Base-by-base conservation (phyloP, 2,329 filamentous ascomycete species). In the Fusarium stilboides region DNA sequence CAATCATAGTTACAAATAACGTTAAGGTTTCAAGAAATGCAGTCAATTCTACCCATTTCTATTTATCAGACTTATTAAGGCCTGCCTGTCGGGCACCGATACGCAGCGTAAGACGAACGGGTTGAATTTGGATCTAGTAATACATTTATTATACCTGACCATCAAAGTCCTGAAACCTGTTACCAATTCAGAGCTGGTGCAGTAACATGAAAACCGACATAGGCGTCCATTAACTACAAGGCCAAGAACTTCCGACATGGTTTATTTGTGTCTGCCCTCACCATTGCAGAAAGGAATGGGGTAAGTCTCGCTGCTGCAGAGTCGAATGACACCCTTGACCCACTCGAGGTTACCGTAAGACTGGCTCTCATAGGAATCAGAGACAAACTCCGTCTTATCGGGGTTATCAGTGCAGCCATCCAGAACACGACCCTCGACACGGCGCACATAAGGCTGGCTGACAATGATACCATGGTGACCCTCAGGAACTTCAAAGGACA, bases 301-400 rank as follows among this genome's bases (percentile, higher is more conserved):
- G 26, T 73, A 73, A 2, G 57, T 59, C 40, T 71, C 45, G 39
- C 62, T 73, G 44, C 57, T 70, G 52, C 70, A 73, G 5, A 73
- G 70, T 2, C 65, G 65, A 39, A 73, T 72, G 3, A 73, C 39
- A 3, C 70, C 70, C 68, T 73, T 73, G 2, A 73, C 70, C 70
- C 70, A 73, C 43, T 70, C 34, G 9, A 73, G 57, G 6, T 73
- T 37, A 1, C 68, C 68, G 4, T 68, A 73, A 2, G 40, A 26
- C 55, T 70, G 57, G 47, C 65, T 70, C 22, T 61, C 58, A 19
- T 73, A 73, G 5, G 50, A 58, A 12, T 73, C 65, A 2, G 65
- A 68, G 0, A 40, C n/a, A 20, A 72, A 73, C 6, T n/a, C 44
- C 2, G 34, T 46, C 62, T 59, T 72, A 17, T 57, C 44, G 1